Evolutionary conservation across 2,329 filamentous ascomycete species (phyloP).

Genomic region (Conoideocrella luteorostrata): DNA sequence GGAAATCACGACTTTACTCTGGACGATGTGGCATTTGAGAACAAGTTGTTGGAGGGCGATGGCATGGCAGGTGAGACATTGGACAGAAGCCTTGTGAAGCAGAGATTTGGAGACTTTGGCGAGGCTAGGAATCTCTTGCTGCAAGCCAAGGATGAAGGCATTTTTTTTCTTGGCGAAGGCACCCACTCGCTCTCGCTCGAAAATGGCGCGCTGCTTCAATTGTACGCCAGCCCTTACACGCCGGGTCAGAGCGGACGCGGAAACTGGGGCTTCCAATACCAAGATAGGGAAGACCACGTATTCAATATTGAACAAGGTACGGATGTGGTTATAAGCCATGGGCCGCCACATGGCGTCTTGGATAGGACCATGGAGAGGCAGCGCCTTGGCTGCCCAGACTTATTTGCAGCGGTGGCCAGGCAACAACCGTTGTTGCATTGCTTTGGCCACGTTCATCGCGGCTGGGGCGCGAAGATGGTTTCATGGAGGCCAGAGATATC

Average conservation of each 20-base stretch:
- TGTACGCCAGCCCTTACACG: too few relatives aligned
- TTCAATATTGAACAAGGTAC: too few relatives aligned
- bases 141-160: conserved; percentile 19
- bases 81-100: too few relatives aligned
- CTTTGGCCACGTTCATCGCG: conserved; percentile 28
- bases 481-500: conserved; percentile 33
- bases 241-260: too few relatives aligned
- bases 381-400: conserved; percentile 22
- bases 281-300: too few relatives aligned
- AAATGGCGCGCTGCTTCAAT: conserved; percentile 39
- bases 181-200: conserved; percentile 29
- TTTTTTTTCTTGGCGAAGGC: conserved; percentile 37
- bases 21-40: conserved; percentile 27
- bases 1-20: conserved; percentile 47
- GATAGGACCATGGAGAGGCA: conserved; percentile 12
- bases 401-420: conserved; percentile 23
- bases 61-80: neutral
- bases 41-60: conserved; percentile 16
- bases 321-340: too few relatives aligned
- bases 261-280: too few relatives aligned
- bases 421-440: conserved; percentile 27
- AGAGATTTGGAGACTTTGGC: too few relatives aligned
- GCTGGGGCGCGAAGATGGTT: conserved; percentile 36
- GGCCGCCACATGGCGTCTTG: too few relatives aligned
- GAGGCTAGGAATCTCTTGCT: conserved; percentile 23